phyloP scores from a whole-genome alignment of 129 eudicot genomes.

The Solidago caesia region DNA sequence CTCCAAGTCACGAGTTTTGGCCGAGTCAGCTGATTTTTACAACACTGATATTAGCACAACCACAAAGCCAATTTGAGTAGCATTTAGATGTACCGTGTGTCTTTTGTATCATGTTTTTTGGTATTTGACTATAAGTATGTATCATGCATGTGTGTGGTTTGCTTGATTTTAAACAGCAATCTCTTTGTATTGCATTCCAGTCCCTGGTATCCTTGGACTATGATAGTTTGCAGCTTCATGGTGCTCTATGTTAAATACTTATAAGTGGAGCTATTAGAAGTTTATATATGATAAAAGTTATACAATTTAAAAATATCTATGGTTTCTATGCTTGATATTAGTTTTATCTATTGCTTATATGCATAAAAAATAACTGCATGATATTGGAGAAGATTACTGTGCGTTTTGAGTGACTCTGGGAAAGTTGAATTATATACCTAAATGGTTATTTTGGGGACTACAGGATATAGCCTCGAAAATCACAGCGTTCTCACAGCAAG shows the following conservation, averaged over 20 bases:
- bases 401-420: neutral
- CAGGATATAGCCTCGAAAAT: constrained; percentile 89
- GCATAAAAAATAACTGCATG: neutral
- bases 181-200: neutral
- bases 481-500: constrained; percentile 83
- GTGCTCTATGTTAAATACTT: neutral
- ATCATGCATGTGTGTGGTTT: neutral
- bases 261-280: neutral
- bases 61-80: neutral
- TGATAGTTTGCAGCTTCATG: neutral
- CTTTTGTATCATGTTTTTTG: neutral
- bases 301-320: neutral
- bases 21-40: no score
- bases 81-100: neutral
- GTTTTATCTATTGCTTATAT: neutral
- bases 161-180: neutral
- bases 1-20: no score
- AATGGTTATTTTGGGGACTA: constrained; percentile 12
- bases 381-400: neutral
- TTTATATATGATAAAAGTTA: neutral
- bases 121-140: neutral
- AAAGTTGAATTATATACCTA: neutral
- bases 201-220: neutral
- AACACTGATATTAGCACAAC: no score
- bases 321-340: neutral